Base-by-base conservation (phyloP, 2,329 filamentous ascomycete genomes). In the Paracoccidioides lutzii region DNA sequence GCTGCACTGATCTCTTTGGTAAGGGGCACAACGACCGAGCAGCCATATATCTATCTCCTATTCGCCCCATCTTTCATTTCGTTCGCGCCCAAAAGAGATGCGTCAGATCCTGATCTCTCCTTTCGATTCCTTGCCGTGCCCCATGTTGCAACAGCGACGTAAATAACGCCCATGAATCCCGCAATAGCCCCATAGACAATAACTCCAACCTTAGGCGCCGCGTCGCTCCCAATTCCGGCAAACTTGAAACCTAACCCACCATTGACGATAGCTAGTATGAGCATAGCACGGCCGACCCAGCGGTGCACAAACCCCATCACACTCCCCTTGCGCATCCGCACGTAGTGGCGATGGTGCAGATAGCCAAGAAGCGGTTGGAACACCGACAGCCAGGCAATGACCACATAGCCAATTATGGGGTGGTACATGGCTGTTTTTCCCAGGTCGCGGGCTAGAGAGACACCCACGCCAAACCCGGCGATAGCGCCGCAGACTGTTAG, bases 251-350 rank as follows among this genome's bases (percentile, higher is more conserved):
- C 79, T 0, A 81, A 65, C 0, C 78, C 79, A n/a, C 77, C 79
- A 61, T 81, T 81, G 63, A 81, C 70, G 55, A 81, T 76, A 3
- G 76, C 79, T 0, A 81, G 66, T 0, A 73, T 68, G 10, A 82
- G 73, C 28, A 75, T 69, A 33, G 70, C 60, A 4, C 79, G 72
- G 15, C 79, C 79, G 32, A 80, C 62, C 79, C 79, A 82, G 50
- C 80, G 69, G 60, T 82, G 79, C 3, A 66, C n/a, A 58, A 77
- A 12, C 1, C 60, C 60, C 43, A 73, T 76, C 5, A 72, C 59
- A 1, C 73, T 76, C 38, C 76, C 75, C 12, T 64, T 64, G 6
- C 70, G 69, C 12, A 72, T 70, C 59, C 73, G 75, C 53, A 75
- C 74, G 69, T 75, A 81, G 43, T 75, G 61, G 3, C 66, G 57